phyloP scores from a whole-genome alignment of 768 basidiomycete genomes.

The Podaxis rugospora region DNA sequence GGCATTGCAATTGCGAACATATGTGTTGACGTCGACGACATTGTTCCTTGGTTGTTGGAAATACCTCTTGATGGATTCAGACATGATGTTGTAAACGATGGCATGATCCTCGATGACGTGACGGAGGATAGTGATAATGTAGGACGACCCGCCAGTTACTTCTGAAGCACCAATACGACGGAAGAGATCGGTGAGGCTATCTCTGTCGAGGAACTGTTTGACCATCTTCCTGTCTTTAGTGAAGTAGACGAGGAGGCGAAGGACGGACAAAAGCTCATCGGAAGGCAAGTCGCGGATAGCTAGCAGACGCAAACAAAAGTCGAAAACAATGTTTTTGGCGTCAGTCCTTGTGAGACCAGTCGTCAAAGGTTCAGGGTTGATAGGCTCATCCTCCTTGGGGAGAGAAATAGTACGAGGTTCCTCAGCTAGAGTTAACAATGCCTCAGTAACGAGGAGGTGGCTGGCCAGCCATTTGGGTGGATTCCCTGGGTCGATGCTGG shows the following conservation, averaged over 20 bases:
- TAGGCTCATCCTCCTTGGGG: conserved; percentile 68
- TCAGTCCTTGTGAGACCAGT: conserved; percentile 60
- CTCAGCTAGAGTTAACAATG: conserved; percentile 71
- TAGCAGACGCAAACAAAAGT: conserved; percentile 73
- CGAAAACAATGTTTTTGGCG: conserved; percentile 65
- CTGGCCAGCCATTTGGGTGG: conserved; percentile 87
- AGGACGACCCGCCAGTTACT: conserved; percentile 70
- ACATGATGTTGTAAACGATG: conserved; percentile 69
- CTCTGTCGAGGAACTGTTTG: conserved; percentile 59
- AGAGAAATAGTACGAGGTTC: conserved; percentile 61
- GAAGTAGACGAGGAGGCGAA: conserved; percentile 81
- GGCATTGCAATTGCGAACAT: conserved; percentile 71
- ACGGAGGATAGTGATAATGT: conserved; percentile 84
- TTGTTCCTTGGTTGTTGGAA: conserved; percentile 70
- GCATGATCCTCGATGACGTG: conserved; percentile 81
- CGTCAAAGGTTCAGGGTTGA: conserved; percentile 44
- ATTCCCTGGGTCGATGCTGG: conserved; percentile 51
- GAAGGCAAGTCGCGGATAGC: conserved; percentile 57
- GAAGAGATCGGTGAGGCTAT: conserved; percentile 64
- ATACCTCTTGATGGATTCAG: conserved; percentile 77
- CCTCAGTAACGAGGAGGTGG: conserved; percentile 81
- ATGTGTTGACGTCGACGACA: conserved; percentile 62
- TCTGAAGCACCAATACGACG: conserved; percentile 58
- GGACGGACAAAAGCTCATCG: conserved; percentile 77
- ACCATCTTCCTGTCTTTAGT: conserved; percentile 70